phyloP scores from a whole-genome alignment of 139 green algal genomes.

The Yamagishiella unicocca region DNA sequence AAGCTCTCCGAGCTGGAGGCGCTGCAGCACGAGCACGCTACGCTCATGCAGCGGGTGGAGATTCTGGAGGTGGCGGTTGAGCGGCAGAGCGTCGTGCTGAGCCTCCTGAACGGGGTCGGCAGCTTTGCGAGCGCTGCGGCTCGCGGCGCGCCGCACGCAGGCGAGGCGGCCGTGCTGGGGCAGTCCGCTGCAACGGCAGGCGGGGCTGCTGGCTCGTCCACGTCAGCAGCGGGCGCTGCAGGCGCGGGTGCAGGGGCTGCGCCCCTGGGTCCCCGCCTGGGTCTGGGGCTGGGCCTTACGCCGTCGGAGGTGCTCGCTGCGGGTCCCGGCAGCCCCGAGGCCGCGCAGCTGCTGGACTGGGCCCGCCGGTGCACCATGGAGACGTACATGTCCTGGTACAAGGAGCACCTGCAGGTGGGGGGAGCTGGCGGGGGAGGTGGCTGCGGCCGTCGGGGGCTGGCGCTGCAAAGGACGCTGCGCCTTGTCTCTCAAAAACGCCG shows the following conservation, averaged over 20 bases:
- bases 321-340: background rate
- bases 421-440: background rate
- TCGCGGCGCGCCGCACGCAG: too few species aligned
- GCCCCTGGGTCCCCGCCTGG: background rate
- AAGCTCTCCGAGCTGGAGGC: slow-evolving; percentile 27
- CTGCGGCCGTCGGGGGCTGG: too few species aligned
- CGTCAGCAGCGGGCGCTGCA: too few species aligned
- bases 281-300: background rate
- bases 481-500: too few species aligned
- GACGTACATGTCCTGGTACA: slow-evolving; percentile 16
- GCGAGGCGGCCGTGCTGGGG: too few species aligned
- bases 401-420: slow-evolving; percentile 39
- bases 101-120: background rate
- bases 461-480: too few species aligned
- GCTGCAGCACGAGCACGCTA: slow-evolving; percentile 5
- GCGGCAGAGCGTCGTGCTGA: background rate
- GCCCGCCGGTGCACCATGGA: slow-evolving; percentile 6
- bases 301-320: background rate
- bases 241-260: background rate
- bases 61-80: slow-evolving; percentile 41
- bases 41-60: slow-evolving; percentile 22
- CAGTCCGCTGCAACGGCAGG: background rate
- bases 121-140: background rate
- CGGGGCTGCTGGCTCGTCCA: too few species aligned
- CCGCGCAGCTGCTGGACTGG: slow-evolving; percentile 9